Base-by-base conservation (phyloP, 192 early-diverging fungal genomes). In the Jimgerdemannia flammicorona region DNA sequence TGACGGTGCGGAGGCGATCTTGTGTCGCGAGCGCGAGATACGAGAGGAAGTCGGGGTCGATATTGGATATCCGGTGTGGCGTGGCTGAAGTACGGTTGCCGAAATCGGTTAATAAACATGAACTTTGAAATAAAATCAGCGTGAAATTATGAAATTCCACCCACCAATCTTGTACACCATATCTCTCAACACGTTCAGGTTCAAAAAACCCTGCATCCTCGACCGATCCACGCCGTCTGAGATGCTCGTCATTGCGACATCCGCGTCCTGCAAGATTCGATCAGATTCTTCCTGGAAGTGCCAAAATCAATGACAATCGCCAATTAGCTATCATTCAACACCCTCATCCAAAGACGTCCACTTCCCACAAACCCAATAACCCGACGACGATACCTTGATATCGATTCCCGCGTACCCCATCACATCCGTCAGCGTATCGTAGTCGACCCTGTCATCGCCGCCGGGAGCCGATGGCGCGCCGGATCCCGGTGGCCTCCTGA, bases 331-430 rank as follows among this genome's bases (percentile, higher is more conserved):
- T 29, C 29, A 29, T 29, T 29, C 29, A 29, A 29, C 29, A 29
- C 29, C 29, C 29, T 29, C 29, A 29, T 29, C 29, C 29, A 29
- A 29, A 29, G 29, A 29, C 29, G 29, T 29, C 29, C 29, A 29
- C 29, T 29, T 29, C 29, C 29, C 29, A 14, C 49, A 59, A 59
- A 59, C 49, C 14, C 49, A 59, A 59, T 29, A 29, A 29, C 29
- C 29, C 29, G 29, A 59, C 14, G 14, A 59, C 14, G 49, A 14
- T 68, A 89, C 92, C 66, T 87, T 87, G 39, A 94, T 84, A 80
- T 94, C 92, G 39, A 94, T 88, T 14, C 92, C 93, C 6, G 91
- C 87, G 78, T 92, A 94, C 6, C 90, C 88, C 82, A 94, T 92
- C 18, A 94, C 91, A 74, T 94, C 93, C n/a, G 89, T 88, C 3